These are phyloP conservation scores for Lonicera japonica DNA, from an alignment of 129 eudicot genomes.

Conservation along the genomic window DNA sequence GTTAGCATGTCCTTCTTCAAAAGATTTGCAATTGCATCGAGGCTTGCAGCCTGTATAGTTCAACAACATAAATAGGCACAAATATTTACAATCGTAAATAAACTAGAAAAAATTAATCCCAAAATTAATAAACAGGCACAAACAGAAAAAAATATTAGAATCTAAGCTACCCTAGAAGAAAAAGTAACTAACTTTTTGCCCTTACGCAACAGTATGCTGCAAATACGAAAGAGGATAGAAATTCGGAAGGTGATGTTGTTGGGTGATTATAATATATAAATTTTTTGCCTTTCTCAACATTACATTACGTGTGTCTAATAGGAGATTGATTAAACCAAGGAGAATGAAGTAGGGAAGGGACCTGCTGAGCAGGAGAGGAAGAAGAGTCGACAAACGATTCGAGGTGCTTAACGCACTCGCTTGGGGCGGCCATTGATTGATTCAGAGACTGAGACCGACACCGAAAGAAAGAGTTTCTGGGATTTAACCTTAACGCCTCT, in stretches of 20 bases:
- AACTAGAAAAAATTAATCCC: not conserved
- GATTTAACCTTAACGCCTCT: not conserved
- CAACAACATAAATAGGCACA: not conserved
- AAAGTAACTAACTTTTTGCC: no score
- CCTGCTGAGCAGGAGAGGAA: constrained; percentile 67
- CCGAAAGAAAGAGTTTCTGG: not conserved
- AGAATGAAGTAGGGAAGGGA: not conserved
- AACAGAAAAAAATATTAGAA: no score
- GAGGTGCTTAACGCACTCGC: constrained; percentile 39
- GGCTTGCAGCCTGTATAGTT: constrained; percentile 63
- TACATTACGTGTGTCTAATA: no score
- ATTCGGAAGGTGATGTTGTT: no score
- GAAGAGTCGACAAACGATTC: constrained; percentile 70
- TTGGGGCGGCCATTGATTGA: constrained; percentile 26
- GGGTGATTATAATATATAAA: no score
- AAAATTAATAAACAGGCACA: no score
- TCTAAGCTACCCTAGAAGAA: no score
- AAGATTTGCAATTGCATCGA: constrained; percentile 61
- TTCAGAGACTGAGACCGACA: constrained; percentile 5
- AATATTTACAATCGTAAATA: not conserved
- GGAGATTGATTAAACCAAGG: not conserved
- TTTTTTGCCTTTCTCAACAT: no score
- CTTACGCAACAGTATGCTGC: not conserved
- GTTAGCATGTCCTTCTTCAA: constrained; percentile 51
- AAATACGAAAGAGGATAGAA: not conserved